Evolutionary conservation across 2,329 filamentous ascomycete species (phyloP).

Genomic region (Microdochium trichocladiopsis): DNA sequence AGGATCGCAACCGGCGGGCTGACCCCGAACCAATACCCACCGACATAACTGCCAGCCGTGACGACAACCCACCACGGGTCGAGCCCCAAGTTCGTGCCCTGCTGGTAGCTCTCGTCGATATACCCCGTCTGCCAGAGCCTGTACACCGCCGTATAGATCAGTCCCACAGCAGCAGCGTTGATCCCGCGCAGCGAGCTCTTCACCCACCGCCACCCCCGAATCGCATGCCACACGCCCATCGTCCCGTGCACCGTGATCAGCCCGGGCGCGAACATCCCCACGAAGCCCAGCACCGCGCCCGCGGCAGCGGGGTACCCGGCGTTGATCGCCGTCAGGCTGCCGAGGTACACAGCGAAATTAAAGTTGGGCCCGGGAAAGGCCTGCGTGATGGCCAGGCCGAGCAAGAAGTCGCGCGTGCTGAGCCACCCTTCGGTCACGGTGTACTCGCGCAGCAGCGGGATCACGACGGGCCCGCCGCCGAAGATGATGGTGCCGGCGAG

Average conservation of each 20-base stretch:
- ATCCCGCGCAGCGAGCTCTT: conserved; percentile 44
- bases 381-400: conserved; percentile 66
- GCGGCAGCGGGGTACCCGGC: conserved; percentile 25
- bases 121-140: conserved; percentile 56
- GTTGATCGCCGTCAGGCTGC: conserved; percentile 37
- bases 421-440: conserved; percentile 66
- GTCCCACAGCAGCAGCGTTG: conserved; percentile 52
- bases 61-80: conserved; percentile 61
- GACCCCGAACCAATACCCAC: conserved; percentile 22
- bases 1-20: conserved; percentile 23
- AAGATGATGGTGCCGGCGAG: conserved; percentile 65
- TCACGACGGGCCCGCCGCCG: conserved; percentile 58
- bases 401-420: conserved; percentile 60
- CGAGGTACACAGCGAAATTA: conserved; percentile 44
- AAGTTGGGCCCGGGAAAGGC: conserved; percentile 60
- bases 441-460: conserved; percentile 54
- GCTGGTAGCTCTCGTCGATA: conserved; percentile 37
- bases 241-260: conserved; percentile 40
- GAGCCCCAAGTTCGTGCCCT: conserved; percentile 43
- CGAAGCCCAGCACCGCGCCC: conserved; percentile 42
- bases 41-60: conserved; percentile 32
- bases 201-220: conserved; percentile 39
- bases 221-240: conserved; percentile 47
- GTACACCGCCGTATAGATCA: conserved; percentile 60
- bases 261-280: conserved; percentile 47